A percentile compares a stretch with the other conserved stretches of the same genome.
Conservation (phyloP, 768 basidiomycete genomes). For the Russula brevipes region DNA sequence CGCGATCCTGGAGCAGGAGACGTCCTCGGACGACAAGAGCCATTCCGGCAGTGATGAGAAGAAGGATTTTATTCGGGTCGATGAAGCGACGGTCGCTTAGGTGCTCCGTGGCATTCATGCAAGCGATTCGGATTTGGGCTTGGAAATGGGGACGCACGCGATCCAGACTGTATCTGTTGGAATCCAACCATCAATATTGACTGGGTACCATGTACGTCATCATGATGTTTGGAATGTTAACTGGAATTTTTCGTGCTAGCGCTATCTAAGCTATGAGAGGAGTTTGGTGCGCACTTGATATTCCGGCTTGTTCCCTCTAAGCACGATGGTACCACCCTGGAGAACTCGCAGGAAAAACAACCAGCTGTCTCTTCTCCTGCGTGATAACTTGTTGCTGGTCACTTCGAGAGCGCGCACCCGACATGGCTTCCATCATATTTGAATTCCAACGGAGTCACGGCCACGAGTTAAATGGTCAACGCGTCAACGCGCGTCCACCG, state of each 20-base stretch:
- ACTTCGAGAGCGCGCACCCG: neutral
- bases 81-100: neutral
- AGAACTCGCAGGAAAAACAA: too few relatives aligned
- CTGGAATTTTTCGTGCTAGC: neutral
- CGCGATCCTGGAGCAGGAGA: conserved; percentile 6
- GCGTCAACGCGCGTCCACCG: too few relatives aligned
- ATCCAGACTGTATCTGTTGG: neutral
- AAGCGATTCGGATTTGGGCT: neutral
- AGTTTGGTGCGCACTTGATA: neutral
- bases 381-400: too few relatives aligned
- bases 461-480: too few relatives aligned
- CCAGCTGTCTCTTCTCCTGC: too few relatives aligned
- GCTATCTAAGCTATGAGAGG: neutral
- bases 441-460: neutral
- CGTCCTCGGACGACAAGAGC: neutral
- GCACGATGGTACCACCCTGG: too few relatives aligned
- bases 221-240: neutral
- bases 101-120: neutral
- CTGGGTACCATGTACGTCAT: neutral
- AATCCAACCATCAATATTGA: neutral
- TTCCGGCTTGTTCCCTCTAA: too few relatives aligned
- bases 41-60: neutral
- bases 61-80: neutral
- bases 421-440: neutral
- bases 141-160: too few relatives aligned